phyloP scores from a whole-genome alignment of 106 monocot genomes.

The Phalaenopsis equestris region DNA sequence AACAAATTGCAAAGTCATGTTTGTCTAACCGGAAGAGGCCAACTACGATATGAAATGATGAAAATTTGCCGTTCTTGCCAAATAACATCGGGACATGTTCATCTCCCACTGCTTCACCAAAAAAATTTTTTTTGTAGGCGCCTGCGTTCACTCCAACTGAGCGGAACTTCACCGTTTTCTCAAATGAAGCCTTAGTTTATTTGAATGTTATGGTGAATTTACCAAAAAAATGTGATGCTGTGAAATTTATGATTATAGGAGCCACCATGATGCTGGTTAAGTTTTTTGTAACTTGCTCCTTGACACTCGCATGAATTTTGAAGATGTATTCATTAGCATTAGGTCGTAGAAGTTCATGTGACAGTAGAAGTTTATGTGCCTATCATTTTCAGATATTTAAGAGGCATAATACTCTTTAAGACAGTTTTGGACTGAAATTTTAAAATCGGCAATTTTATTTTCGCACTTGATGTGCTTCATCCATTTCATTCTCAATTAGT shows the following conservation, averaged over 20 bases:
- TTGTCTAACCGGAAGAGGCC: too few species aligned
- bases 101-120: too few species aligned
- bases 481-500: not conserved
- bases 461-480: not conserved
- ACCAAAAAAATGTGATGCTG: not conserved
- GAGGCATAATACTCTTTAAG: not conserved
- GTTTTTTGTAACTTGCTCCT: not conserved
- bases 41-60: too few species aligned
- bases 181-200: not conserved
- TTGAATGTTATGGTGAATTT: not conserved
- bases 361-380: not conserved
- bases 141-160: too few species aligned
- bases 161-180: too few species aligned
- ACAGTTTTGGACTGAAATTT: not conserved
- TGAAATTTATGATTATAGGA: not conserved
- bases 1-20: too few species aligned
- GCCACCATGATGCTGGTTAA: not conserved
- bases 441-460: not conserved
- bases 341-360: not conserved
- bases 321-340: not conserved
- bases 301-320: not conserved
- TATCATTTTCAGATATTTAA: not conserved
- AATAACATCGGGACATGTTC: too few species aligned
- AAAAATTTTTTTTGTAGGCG: too few species aligned
- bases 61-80: too few species aligned